Evolutionary conservation across 1,284 basidiomycete species (phyloP), one percentile per base, ranked within the genome.

Genomic region (Taiwanofungus camphoratus): DNA sequence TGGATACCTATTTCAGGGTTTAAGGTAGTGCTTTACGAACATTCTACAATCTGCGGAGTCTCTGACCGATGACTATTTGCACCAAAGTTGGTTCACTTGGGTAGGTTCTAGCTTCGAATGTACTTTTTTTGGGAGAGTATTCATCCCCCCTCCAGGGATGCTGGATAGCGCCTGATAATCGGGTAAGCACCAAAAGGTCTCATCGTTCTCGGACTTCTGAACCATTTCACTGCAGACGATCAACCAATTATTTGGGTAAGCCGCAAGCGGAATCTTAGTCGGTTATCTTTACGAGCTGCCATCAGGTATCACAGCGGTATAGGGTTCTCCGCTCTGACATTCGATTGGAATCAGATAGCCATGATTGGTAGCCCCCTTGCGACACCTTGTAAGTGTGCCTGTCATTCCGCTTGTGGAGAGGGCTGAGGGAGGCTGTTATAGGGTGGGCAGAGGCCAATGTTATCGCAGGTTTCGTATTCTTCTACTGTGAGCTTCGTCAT

Each of bases 371-470:
- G 76, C 41, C 82, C 82, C 27, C 50, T 64, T 1, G 60, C 56
- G 8, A 63, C 62, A 12, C 62, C 62, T 24, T 64, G 62, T 64
- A 50, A 22, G 62, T 50, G 11, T 18, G 13, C 16, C n/a, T n/a
- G n/a, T n/a, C n/a, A n/a, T n/a, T n/a, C n/a, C n/a, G n/a, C n/a
- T n/a, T n/a, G n/a, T n/a, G n/a, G n/a, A n/a, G n/a, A n/a, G 8
- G n/a, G 7, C 24, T 20, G 18, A 9, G 36, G 18, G 15, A n/a
- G 4, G 19, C 13, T 31, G 21, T 8, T 23, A 21, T 23, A 63
- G 62, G 63, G 82, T 85, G 82, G 82, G 81, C 82, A 2, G 80
- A 82, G 57, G 87, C 85, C 41, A 96, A 96, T 63, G 73, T 92
- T 36, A 76, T 82, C 13, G 71, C 67, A 31, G 91, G 89, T 1